Evolutionary conservation across 495 filamentous ascomycete species (phyloP).

Genomic region (Lasiosphaeria hispida): DNA sequence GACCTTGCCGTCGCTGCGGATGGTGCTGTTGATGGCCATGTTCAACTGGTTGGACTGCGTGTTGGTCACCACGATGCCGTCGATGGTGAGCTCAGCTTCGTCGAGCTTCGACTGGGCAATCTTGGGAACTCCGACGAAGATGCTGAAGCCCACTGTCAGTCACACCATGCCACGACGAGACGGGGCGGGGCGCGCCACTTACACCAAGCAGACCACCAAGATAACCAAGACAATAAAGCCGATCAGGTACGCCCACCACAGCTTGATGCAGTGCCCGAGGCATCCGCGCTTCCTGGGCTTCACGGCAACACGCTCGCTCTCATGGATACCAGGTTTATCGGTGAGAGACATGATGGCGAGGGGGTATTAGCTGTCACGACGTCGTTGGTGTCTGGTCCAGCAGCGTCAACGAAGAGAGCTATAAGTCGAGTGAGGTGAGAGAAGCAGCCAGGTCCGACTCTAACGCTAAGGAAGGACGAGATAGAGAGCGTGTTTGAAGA

Average conservation of each 20-base stretch:
- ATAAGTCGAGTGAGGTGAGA: not conserved
- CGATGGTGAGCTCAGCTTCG: slow-evolving; percentile 59
- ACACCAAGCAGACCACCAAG: slow-evolving; percentile 64
- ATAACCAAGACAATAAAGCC: slow-evolving; percentile 55
- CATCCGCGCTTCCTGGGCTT: slow-evolving; percentile 28
- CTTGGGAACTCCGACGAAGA: slow-evolving; percentile 70
- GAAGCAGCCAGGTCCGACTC: not conserved
- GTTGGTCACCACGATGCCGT: slow-evolving; percentile 55
- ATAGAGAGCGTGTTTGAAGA: too few relatives aligned
- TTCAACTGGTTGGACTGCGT: slow-evolving; percentile 57
- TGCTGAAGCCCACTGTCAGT: slow-evolving; percentile 39
- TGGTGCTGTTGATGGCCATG: slow-evolving; percentile 55
- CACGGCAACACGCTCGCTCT: slow-evolving; percentile 24
- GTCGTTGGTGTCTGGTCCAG: slow-evolving; percentile 14
- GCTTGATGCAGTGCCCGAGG: slow-evolving; percentile 48
- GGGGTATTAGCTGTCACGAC: not conserved
- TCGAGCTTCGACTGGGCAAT: slow-evolving; percentile 70
- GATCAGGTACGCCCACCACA: slow-evolving; percentile 73
- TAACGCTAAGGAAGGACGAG: not conserved
- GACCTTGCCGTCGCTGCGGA: slow-evolving; percentile 52
- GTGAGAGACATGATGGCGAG: slow-evolving; percentile 23
- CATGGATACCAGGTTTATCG: slow-evolving; percentile 24
- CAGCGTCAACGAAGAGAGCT: slow-evolving; percentile 6
- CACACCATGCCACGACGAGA: not conserved
- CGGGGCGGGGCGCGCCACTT: slow-evolving; percentile 39